Percentiles rank a stretch among this genome's conserved stretches.
phyloP scores from a whole-genome alignment of 2,329 filamentous ascomycete species.

The Dactylellina leptospora region DNA sequence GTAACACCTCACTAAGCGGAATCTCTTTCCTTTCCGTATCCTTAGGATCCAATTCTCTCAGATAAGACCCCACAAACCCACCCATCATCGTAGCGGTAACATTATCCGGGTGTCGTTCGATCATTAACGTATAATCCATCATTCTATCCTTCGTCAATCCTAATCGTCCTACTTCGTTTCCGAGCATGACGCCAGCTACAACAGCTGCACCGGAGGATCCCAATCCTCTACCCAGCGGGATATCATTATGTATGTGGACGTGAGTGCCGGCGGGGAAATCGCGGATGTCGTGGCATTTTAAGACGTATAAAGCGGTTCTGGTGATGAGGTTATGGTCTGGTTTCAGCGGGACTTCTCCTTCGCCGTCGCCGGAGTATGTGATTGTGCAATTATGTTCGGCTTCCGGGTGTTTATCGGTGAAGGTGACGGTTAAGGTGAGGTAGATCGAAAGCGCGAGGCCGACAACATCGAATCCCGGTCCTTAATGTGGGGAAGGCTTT shows the following conservation, averaged over 20 bases:
- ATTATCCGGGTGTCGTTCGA: slow-evolving; percentile 92
- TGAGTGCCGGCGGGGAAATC: slow-evolving; percentile 85
- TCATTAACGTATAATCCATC: slow-evolving; percentile 97
- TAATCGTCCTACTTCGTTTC: slow-evolving; percentile 84
- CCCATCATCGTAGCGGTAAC: slow-evolving; percentile 94
- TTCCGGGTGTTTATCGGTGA: slow-evolving; percentile 64
- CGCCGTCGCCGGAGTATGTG: slow-evolving; percentile 84
- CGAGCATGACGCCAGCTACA: slow-evolving; percentile 91
- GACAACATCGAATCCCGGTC: slow-evolving; percentile 96
- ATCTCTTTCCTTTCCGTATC: slow-evolving; percentile 92
- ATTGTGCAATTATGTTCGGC: slow-evolving; percentile 83
- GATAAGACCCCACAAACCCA: slow-evolving; percentile 94
- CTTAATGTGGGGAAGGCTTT: slow-evolving; percentile 56
- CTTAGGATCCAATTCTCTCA: slow-evolving; percentile 88
- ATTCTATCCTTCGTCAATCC: slow-evolving; percentile 80
- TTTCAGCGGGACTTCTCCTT: slow-evolving; percentile 78
- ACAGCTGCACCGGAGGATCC: slow-evolving; percentile 97
- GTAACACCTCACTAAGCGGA: slow-evolving; percentile 90
- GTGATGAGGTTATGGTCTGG: slow-evolving; percentile 93
- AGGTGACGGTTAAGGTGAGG: slow-evolving; percentile 85
- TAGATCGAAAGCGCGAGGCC: slow-evolving; percentile 92
- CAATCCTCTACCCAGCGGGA: slow-evolving; percentile 88
- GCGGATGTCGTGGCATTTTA: slow-evolving; percentile 88
- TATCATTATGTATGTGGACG: slow-evolving; percentile 94
- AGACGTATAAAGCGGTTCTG: slow-evolving; percentile 89